Evolutionary conservation across 257 asterid genomes (phyloP).

Genomic region (Lavandula angustifolia): DNA sequence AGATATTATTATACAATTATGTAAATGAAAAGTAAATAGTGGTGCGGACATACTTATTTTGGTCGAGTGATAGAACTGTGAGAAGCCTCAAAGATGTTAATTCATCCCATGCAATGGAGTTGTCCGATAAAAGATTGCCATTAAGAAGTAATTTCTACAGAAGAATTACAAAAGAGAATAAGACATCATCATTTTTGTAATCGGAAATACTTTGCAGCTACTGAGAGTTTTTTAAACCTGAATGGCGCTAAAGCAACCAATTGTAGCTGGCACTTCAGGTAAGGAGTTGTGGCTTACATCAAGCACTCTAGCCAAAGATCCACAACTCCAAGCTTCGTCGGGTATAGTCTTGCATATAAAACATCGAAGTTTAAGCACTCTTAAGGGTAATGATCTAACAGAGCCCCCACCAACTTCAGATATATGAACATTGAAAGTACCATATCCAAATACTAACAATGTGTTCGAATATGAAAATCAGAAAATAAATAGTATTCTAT

Average conservation of each 20-base stretch:
- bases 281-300: conserved; percentile 69
- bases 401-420: conserved; percentile 16
- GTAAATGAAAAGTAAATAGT: conserved; percentile 8
- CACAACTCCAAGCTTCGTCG: conserved; percentile 73
- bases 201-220: conserved; percentile 19
- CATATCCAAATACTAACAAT: background rate
- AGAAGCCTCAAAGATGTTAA: conserved; percentile 65
- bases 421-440: background rate
- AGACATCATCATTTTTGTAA: conserved; percentile 31
- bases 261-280: conserved; percentile 58
- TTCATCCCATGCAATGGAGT: conserved; percentile 77
- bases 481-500: too few species aligned
- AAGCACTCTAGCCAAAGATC: conserved; percentile 62
- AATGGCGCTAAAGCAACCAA: conserved; percentile 52
- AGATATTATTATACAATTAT: conserved; percentile 3
- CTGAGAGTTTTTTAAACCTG: conserved; percentile 49
- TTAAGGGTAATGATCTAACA: conserved; percentile 20
- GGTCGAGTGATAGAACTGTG: conserved; percentile 54
- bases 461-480: conserved; percentile 4
- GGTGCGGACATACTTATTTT: conserved; percentile 54
- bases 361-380: conserved; percentile 35
- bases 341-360: conserved; percentile 67
- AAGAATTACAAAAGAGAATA: conserved; percentile 28
- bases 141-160: conserved; percentile 67
- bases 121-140: conserved; percentile 55